Percentiles rank a stretch among this genome's conserved stretches.
phyloP scores from a whole-genome alignment of 2,329 filamentous ascomycete genomes.

The Fusarium sp. region DNA sequence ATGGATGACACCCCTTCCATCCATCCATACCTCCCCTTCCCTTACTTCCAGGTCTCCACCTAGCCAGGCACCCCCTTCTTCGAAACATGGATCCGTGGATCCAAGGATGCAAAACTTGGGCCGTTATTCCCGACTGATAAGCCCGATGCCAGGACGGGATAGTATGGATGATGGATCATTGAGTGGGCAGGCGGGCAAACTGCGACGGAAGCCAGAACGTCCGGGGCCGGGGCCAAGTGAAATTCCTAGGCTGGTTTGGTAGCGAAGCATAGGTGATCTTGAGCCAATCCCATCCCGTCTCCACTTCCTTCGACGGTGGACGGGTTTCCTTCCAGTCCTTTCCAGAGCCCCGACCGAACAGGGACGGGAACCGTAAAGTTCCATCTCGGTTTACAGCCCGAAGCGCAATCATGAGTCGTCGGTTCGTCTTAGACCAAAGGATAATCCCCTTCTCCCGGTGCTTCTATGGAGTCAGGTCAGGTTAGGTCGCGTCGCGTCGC shows the following conservation, averaged over 20 bases:
- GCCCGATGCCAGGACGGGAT: slow-evolving; percentile 6
- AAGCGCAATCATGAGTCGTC: neutral
- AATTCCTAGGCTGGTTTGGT: neutral
- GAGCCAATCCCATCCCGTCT: slow-evolving; percentile 7
- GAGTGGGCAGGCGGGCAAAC: neutral
- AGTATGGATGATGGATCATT: neutral
- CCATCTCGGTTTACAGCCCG: neutral
- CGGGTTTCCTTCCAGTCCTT: slow-evolving; percentile 38
- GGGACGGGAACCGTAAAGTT: slow-evolving; percentile 19
- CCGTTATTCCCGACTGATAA: slow-evolving; percentile 29
- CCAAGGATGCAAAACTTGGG: slow-evolving; percentile 4
- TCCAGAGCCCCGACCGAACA: slow-evolving; percentile 32
- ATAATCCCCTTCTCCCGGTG: slow-evolving; percentile 1
- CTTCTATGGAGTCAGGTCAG: neutral
- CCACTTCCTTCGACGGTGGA: slow-evolving; percentile 33
- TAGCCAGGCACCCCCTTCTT: slow-evolving; percentile 18
- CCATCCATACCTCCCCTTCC: neutral
- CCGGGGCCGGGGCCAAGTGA: slow-evolving; percentile 1
- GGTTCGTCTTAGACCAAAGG: neutral
- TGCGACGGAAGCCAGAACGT: slow-evolving; percentile 13
- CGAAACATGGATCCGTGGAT: slow-evolving; percentile 19
- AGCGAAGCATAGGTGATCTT: slow-evolving; percentile 15
- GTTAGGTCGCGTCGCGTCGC: neutral
- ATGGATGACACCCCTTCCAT: slow-evolving; percentile 5
- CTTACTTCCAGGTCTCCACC: slow-evolving; percentile 14